phyloP scores from a whole-genome alignment of 305 asterid species.

The Andrographis paniculata region DNA sequence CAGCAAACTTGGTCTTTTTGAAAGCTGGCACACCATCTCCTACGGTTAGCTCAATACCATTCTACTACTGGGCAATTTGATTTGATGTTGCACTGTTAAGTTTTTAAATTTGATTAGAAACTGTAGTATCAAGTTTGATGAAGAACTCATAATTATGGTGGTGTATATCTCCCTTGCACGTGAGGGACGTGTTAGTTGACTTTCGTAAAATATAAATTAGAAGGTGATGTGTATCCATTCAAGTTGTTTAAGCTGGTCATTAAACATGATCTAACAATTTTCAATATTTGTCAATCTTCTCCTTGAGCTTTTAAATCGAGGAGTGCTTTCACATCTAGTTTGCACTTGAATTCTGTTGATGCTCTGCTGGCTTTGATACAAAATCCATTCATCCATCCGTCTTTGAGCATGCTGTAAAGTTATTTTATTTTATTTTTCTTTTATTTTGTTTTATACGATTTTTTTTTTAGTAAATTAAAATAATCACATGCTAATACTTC shows the following conservation, averaged over 20 bases:
- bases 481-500: not conserved
- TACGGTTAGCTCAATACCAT: conserved; percentile 41
- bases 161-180: too few species aligned
- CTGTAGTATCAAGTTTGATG: not conserved
- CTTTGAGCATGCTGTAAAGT: not conserved
- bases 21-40: conserved; percentile 96
- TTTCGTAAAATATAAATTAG: too few species aligned
- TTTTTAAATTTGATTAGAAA: not conserved
- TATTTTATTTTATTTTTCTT: not conserved
- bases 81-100: not conserved
- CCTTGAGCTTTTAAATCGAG: not conserved
- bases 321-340: not conserved
- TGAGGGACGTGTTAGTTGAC: too few species aligned
- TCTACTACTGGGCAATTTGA: not conserved
- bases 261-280: too few species aligned
- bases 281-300: conserved; percentile 4
- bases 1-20: conserved; percentile 84
- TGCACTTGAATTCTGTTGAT: conserved; percentile 1
- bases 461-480: not conserved
- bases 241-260: too few species aligned
- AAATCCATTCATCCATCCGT: not conserved
- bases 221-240: too few species aligned
- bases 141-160: too few species aligned
- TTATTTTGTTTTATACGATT: conserved; percentile 6
- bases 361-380: conserved; percentile 8